Evolutionary conservation across 495 filamentous ascomycete genomes (phyloP).

Genomic region (Xylaria grammica): DNA sequence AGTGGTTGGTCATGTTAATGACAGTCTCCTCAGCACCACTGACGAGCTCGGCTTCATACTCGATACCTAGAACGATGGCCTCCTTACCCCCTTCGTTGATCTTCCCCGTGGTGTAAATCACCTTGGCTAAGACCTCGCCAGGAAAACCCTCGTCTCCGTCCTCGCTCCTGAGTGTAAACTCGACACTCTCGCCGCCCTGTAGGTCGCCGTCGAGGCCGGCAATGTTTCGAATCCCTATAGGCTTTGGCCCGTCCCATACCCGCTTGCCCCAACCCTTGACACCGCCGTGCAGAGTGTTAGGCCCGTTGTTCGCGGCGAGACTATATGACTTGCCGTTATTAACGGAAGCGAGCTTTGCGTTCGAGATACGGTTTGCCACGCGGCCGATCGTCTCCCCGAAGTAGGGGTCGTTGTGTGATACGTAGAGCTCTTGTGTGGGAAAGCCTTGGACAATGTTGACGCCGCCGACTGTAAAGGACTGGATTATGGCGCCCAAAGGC

Average conservation of each 20-base stretch:
- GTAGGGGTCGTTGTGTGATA: slow-evolving; percentile 71
- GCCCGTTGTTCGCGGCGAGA: slow-evolving; percentile 74
- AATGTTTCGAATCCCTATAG: slow-evolving; percentile 54
- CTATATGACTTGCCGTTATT: slow-evolving; percentile 72
- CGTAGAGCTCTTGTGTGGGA: slow-evolving; percentile 73
- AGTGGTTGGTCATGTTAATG: slow-evolving; percentile 93
- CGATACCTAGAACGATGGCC: slow-evolving; percentile 71
- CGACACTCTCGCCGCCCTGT: slow-evolving; percentile 73
- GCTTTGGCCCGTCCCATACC: slow-evolving; percentile 76
- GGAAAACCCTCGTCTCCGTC: slow-evolving; percentile 89
- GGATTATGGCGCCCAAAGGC: slow-evolving; percentile 85
- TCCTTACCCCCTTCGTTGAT: slow-evolving; percentile 65
- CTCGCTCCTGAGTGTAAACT: slow-evolving; percentile 72
- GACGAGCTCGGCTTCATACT: slow-evolving; percentile 87
- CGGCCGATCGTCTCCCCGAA: slow-evolving; percentile 95
- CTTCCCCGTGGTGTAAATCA: slow-evolving; percentile 78
- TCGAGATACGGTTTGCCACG: slow-evolving; percentile 82
- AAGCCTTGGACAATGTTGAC: slow-evolving; percentile 89
- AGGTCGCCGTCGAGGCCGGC: slow-evolving; percentile 55
- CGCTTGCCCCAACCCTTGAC: slow-evolving; percentile 82
- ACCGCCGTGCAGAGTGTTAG: slow-evolving; percentile 85
- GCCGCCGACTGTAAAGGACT: slow-evolving; percentile 75
- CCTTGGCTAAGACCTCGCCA: slow-evolving; percentile 76
- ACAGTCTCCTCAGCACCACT: slow-evolving; percentile 82
- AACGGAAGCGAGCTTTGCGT: slow-evolving; percentile 70